Percentiles rank a stretch among this genome's conserved stretches.
Evolutionary conservation across 768 basidiomycete species (phyloP).

Genomic region (Mycena sanguinolenta): DNA sequence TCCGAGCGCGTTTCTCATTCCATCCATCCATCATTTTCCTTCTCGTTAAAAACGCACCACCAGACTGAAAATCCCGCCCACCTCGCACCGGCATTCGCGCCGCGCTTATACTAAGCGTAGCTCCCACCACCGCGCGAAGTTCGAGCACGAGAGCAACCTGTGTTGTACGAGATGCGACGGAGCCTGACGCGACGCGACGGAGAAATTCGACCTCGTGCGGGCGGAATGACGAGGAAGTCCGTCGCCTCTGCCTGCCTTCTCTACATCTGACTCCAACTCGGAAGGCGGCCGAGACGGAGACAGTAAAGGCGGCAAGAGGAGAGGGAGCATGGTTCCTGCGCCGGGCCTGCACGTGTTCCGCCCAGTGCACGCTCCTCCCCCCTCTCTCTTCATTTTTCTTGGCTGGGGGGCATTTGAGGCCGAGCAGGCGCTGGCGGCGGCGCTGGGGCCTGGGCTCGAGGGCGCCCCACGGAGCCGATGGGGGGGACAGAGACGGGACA

Average conservation of each 20-base stretch:
- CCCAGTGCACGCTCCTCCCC: too few relatives aligned
- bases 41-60: neutral
- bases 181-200: slow-evolving; percentile 87
- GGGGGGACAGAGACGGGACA: too few relatives aligned
- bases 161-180: too few relatives aligned
- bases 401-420: too few relatives aligned
- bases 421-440: slow-evolving; percentile 37
- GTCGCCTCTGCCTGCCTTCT: too few relatives aligned
- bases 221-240: slow-evolving; percentile 89
- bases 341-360: slow-evolving; percentile 43
- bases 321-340: too few relatives aligned
- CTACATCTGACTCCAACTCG: too few relatives aligned
- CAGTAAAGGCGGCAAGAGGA: too few relatives aligned
- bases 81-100: slow-evolving; percentile 93
- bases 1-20: slow-evolving; percentile 76
- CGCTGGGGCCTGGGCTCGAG: slow-evolving; percentile 35
- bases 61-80: slow-evolving; percentile 84
- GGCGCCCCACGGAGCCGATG: too few relatives aligned
- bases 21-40: too few relatives aligned
- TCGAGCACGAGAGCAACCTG: slow-evolving; percentile 90
- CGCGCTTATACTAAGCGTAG: slow-evolving; percentile 98
- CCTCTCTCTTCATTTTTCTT: too few relatives aligned
- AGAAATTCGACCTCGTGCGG: slow-evolving; percentile 86
- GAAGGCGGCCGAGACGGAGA: too few relatives aligned
- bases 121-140: slow-evolving; percentile 93